A percentile compares a stretch with the other conserved stretches of the same genome.
Conservation (phyloP, 768 basidiomycete genomes). For the Boletus insuetus region DNA sequence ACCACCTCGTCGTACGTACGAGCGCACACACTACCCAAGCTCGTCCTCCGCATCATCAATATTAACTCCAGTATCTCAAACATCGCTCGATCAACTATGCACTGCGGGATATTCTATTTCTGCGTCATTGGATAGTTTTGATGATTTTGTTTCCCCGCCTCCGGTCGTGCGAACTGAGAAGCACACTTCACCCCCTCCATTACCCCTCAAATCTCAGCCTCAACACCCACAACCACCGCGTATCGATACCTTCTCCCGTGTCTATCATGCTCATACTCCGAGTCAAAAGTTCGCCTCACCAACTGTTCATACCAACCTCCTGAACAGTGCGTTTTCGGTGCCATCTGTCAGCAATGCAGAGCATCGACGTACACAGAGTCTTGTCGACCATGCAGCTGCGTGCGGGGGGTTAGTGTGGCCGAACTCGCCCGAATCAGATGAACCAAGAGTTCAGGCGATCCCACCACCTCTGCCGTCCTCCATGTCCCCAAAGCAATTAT, state of each 20-base stretch:
- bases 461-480: slow-evolving; percentile 25
- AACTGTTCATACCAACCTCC: slow-evolving; percentile 13
- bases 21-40: slow-evolving; percentile 20
- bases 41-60: slow-evolving; percentile 28
- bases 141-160: slow-evolving; percentile 43
- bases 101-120: slow-evolving; percentile 23
- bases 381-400: slow-evolving; percentile 56
- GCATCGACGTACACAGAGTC: slow-evolving; percentile 55
- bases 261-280: slow-evolving; percentile 18
- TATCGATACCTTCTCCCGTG: slow-evolving; percentile 14
- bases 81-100: slow-evolving; percentile 18
- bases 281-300: slow-evolving; percentile 14
- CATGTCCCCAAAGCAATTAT: neutral
- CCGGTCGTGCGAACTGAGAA: slow-evolving; percentile 16
- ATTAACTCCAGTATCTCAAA: slow-evolving; percentile 23
- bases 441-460: slow-evolving; percentile 27
- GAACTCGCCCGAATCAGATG: slow-evolving; percentile 13
- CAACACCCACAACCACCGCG: slow-evolving; percentile 3
- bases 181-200: slow-evolving; percentile 46
- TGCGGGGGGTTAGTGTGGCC: slow-evolving; percentile 42
- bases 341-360: slow-evolving; percentile 38
- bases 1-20: slow-evolving; percentile 27
- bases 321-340: slow-evolving; percentile 6
- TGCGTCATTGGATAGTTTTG: slow-evolving; percentile 44
- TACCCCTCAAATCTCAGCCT: slow-evolving; percentile 33